phyloP scores from a whole-genome alignment of 441 rosid genomes.

The Cnidoscolus chayamansa region DNA sequence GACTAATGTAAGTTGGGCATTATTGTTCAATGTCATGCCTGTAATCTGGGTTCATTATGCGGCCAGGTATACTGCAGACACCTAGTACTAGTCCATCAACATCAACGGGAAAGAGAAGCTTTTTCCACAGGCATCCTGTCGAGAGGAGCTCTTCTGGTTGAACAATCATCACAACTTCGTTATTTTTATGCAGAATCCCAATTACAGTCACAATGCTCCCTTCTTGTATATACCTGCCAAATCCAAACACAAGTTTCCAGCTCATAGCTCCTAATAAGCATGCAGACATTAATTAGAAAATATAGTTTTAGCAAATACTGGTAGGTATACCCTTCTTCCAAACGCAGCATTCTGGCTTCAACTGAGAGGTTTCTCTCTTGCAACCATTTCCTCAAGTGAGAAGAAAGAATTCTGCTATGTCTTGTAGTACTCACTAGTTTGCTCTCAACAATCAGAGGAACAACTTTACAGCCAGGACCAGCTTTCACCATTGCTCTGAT shows the following conservation, averaged over 20 bases:
- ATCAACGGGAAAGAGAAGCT: constrained; percentile 41
- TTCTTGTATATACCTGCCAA: constrained; percentile 48
- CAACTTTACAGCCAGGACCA: constrained; percentile 40
- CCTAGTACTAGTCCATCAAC: constrained; percentile 45
- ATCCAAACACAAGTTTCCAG: constrained; percentile 17
- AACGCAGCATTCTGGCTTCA: constrained; percentile 36
- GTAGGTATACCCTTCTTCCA: constrained; percentile 47
- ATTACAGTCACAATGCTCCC: constrained; percentile 43
- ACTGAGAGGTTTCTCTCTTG: constrained; percentile 40
- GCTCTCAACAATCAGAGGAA: constrained; percentile 45
- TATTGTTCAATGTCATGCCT: constrained; percentile 22
- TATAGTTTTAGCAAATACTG: background rate
- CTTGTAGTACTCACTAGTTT: constrained; percentile 42
- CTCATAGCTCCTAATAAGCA: background rate
- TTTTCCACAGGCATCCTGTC: constrained; percentile 48
- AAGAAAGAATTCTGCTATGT: constrained; percentile 35
- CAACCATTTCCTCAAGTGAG: constrained; percentile 48
- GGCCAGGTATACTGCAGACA: constrained; percentile 24
- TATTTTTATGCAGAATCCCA: constrained; percentile 33
- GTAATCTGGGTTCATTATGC: constrained; percentile 15
- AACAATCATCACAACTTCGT: constrained; percentile 37
- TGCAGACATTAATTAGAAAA: background rate
- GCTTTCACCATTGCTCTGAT: constrained; percentile 47
- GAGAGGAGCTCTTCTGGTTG: constrained; percentile 41
- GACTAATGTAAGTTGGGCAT: constrained; percentile 15